phyloP scores from a whole-genome alignment of 371 early-diverging fungal genomes.

The Rhizomucor pusillus region DNA sequence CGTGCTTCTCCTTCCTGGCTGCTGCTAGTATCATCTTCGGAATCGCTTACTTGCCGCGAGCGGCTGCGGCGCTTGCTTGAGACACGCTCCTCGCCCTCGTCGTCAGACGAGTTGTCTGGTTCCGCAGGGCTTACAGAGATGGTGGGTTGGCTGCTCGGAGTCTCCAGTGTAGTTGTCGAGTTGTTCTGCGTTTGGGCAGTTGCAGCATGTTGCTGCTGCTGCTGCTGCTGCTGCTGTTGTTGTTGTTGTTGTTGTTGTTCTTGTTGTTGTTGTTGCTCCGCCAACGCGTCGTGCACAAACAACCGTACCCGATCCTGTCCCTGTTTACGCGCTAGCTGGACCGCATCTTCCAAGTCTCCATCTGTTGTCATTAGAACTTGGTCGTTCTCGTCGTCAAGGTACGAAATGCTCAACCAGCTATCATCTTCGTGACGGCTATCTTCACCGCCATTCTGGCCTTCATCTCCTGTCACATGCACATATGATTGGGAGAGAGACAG shows the following conservation, averaged over 20 bases:
- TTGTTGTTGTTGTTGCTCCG: conserved; percentile 7
- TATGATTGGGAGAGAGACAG: conserved; percentile 22
- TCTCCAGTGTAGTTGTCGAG: neutral
- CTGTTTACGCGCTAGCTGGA: conserved; percentile 72
- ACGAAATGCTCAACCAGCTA: conserved; percentile 58
- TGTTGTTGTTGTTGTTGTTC: conserved; percentile 1
- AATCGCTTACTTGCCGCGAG: conserved; percentile 2
- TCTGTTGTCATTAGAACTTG: conserved; percentile 76
- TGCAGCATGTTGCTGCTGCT: conserved; percentile 4
- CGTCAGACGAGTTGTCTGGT: neutral
- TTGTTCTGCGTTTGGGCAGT: neutral
- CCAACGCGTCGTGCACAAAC: conserved; percentile 50
- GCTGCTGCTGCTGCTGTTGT: conserved; percentile 1
- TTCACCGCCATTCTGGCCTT: conserved; percentile 16
- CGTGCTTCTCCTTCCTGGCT: neutral
- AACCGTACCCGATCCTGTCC: conserved; percentile 81
- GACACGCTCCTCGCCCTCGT: neutral
- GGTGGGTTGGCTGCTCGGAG: conserved; percentile 11
- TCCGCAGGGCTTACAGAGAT: neutral
- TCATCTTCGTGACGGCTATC: conserved; percentile 16
- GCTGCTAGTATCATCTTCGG: conserved; percentile 2
- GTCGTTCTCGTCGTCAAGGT: conserved; percentile 90
- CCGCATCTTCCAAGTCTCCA: conserved; percentile 81
- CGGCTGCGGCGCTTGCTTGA: neutral
- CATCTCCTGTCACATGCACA: conserved; percentile 15